phyloP scores from a whole-genome alignment of 2,329 filamentous ascomycete species.

The Aspergillus melleus region DNA sequence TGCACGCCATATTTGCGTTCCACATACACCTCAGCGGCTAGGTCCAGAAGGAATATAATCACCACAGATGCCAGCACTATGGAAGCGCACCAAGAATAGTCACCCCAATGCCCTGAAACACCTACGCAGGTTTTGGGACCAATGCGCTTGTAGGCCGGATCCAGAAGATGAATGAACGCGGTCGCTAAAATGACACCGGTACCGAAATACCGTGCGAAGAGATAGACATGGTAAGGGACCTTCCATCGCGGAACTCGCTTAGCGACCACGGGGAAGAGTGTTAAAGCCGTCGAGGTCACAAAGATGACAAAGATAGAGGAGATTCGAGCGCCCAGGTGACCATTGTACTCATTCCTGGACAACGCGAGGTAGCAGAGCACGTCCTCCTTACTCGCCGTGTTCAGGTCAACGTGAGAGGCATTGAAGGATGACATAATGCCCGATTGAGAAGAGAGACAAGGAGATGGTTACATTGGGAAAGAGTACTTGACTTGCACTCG shows the following conservation, averaged over 20 bases:
- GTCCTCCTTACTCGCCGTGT: constrained; percentile 41
- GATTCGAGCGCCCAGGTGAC: constrained; percentile 46
- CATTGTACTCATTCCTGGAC: constrained; percentile 55
- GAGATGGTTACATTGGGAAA: neutral
- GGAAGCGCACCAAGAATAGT: constrained; percentile 55
- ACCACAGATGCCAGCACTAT: constrained; percentile 52
- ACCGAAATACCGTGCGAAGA: constrained; percentile 51
- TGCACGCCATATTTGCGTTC: constrained; percentile 49
- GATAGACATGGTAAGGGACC: constrained; percentile 46
- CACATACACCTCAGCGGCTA: constrained; percentile 52
- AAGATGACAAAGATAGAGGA: constrained; percentile 48
- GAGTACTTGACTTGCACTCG: neutral
- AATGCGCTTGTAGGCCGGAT: constrained; percentile 47
- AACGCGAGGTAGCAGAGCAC: constrained; percentile 54
- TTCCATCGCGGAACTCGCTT: constrained; percentile 38
- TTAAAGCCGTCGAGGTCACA: constrained; percentile 42
- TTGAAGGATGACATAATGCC: constrained; percentile 31
- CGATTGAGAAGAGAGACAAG: too few species aligned
- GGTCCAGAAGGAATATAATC: constrained; percentile 54
- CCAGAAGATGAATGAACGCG: constrained; percentile 50
- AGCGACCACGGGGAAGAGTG: constrained; percentile 51
- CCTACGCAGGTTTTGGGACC: constrained; percentile 53
- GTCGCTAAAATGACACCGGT: constrained; percentile 51
- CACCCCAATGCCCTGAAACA: constrained; percentile 54
- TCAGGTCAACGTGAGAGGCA: constrained; percentile 46